Evolutionary conservation across 352 stramenopile genomes (phyloP).

Genomic region (Sclerospora graminicola): DNA sequence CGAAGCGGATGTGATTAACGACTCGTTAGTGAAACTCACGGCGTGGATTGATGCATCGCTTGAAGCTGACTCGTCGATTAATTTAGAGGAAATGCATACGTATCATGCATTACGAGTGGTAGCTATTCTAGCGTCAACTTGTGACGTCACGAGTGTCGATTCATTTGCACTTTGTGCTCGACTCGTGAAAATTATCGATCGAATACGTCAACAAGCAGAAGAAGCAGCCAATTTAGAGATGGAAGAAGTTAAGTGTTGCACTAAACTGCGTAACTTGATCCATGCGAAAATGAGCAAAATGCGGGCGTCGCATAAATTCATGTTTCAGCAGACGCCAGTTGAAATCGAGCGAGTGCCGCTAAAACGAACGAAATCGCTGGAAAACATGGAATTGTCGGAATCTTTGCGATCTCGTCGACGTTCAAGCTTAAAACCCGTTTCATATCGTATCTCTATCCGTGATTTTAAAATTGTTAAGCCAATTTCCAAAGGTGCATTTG

Average conservation of each 20-base stretch:
- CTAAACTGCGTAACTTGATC: slow-evolving; percentile 54
- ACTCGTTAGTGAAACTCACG: slow-evolving; percentile 39
- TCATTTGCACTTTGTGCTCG: slow-evolving; percentile 66
- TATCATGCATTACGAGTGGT: slow-evolving; percentile 61
- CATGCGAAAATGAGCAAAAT: slow-evolving; percentile 86
- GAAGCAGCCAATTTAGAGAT: slow-evolving; percentile 32
- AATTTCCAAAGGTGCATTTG: slow-evolving; percentile 85
- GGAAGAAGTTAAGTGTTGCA: slow-evolving; percentile 51
- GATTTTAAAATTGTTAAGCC: slow-evolving; percentile 88
- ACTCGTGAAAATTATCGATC: slow-evolving; percentile 70
- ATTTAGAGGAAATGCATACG: slow-evolving; percentile 51
- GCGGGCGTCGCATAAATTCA: slow-evolving; percentile 67
- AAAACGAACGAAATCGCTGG: slow-evolving; percentile 72
- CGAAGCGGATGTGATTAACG: slow-evolving; percentile 72
- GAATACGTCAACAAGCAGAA: slow-evolving; percentile 47
- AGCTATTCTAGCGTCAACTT: slow-evolving; percentile 60
- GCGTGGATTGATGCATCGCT: slow-evolving; percentile 51
- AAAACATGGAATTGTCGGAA: slow-evolving; percentile 41
- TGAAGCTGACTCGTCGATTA: slow-evolving; percentile 31
- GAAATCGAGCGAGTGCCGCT: slow-evolving; percentile 33
- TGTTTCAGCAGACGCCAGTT: slow-evolving; percentile 43
- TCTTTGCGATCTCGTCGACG: slow-evolving; percentile 6
- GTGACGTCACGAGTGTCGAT: slow-evolving; percentile 63
- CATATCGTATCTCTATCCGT: slow-evolving; percentile 53
- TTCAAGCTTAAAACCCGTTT: slow-evolving; percentile 17